These are phyloP conservation scores for Acer negundo DNA, from an alignment of 345 rosid genomes.

Conservation along the genomic window DNA sequence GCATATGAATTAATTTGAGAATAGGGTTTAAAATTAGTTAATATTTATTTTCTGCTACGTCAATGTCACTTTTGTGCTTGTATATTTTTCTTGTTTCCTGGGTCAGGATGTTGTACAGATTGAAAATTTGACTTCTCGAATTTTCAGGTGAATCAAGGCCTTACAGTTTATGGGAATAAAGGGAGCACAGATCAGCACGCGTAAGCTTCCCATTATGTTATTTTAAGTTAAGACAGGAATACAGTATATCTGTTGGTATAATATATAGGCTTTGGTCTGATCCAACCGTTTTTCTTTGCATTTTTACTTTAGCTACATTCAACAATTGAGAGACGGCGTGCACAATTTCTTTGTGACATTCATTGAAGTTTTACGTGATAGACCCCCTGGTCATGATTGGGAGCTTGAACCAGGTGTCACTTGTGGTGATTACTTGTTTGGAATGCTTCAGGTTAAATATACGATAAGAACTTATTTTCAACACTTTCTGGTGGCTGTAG, in stretches of 20 bases:
- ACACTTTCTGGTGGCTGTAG: neutral
- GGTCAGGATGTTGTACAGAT: neutral
- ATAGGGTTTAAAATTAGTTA: neutral
- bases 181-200: constrained; percentile 99
- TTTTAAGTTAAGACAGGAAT: neutral
- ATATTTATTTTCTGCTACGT: neutral
- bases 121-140: constrained; percentile 22
- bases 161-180: constrained; percentile 94
- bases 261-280: neutral
- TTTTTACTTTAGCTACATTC: constrained; percentile 71
- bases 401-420: constrained; percentile 99
- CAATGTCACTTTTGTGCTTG: neutral
- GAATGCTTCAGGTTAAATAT: constrained; percentile 87
- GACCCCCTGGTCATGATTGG: constrained; percentile 99
- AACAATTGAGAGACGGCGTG: constrained; percentile 97
- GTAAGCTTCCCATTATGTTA: constrained; percentile 49
- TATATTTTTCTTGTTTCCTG: neutral
- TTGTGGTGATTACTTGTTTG: constrained; percentile 97
- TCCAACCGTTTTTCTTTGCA: constrained; percentile 11
- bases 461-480: constrained; percentile 12
- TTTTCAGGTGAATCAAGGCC: constrained; percentile 93
- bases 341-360: constrained; percentile 96
- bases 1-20: neutral
- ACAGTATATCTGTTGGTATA: neutral
- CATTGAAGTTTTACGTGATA: constrained; percentile 92